Percentiles rank a stretch among this genome's conserved stretches.
Conservation (phyloP, 768 basidiomycete genomes). For the Boletales sp. region DNA sequence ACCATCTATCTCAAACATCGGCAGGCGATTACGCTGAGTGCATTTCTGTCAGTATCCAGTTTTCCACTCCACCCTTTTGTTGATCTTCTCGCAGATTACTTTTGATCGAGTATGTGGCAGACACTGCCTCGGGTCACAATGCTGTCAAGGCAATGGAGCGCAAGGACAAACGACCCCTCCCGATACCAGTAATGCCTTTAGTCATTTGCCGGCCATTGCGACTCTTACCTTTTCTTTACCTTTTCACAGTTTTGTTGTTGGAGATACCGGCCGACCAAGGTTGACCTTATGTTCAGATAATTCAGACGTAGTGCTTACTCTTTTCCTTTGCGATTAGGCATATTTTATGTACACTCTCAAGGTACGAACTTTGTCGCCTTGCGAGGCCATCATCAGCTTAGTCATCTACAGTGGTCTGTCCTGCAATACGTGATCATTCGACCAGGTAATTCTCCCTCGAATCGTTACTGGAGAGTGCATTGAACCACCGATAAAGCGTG, state of each 20-base stretch:
- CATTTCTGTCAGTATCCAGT: constrained; percentile 66
- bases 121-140: constrained; percentile 57
- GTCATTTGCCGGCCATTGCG: background rate
- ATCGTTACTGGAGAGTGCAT: background rate
- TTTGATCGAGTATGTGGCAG: constrained; percentile 81
- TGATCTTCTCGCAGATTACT: constrained; percentile 48
- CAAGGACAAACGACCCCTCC: constrained; percentile 75
- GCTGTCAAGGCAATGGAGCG: constrained; percentile 66
- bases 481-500: constrained; percentile 13
- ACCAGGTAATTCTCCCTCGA: constrained; percentile 34
- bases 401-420: constrained; percentile 64
- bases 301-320: constrained; percentile 6
- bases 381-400: background rate
- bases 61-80: background rate
- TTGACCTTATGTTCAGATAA: constrained; percentile 15
- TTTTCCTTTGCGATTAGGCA: constrained; percentile 36
- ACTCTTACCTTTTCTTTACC: background rate
- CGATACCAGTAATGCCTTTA: constrained; percentile 52
- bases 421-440: constrained; percentile 84
- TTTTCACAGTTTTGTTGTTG: constrained; percentile 67
- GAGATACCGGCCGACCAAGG: constrained; percentile 81
- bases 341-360: constrained; percentile 91
- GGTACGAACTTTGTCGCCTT: constrained; percentile 36
- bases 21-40: constrained; percentile 78
- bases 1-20: constrained; percentile 15